Percentiles rank a stretch among this genome's conserved stretches.
Evolutionary conservation across 164 flowering plant species (phyloP).

Genomic region (Annona squamosa): DNA sequence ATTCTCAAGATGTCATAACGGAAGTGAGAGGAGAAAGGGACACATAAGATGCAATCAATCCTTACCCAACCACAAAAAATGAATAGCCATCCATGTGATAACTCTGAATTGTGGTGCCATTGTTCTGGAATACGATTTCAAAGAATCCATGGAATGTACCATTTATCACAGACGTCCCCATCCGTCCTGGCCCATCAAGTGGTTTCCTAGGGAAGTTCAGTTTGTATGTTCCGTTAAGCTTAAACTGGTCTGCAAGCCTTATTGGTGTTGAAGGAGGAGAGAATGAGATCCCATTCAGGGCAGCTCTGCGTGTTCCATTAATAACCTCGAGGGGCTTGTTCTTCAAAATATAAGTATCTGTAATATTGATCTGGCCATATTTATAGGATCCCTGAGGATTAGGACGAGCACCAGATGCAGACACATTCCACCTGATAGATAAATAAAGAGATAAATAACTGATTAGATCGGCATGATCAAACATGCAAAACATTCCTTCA

Average conservation of each 20-base stretch:
- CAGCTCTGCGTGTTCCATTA: conserved; percentile 38
- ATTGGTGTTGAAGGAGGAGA: conserved; percentile 49
- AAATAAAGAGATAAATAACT: neutral
- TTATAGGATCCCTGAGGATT: conserved; percentile 81
- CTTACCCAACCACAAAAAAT: conserved; percentile 76
- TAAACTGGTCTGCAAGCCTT: conserved; percentile 52
- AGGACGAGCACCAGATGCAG: conserved; percentile 83
- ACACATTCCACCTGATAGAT: conserved; percentile 40
- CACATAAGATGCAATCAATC: neutral
- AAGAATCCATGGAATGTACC: conserved; percentile 65
- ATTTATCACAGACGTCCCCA: conserved; percentile 52
- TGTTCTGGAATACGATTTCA: conserved; percentile 65
- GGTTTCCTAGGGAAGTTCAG: conserved; percentile 55
- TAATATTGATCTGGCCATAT: conserved; percentile 62
- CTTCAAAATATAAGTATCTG: conserved; percentile 36
- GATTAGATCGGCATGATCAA: neutral
- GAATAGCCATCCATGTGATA: conserved; percentile 72
- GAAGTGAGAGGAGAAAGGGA: neutral
- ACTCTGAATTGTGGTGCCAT: conserved; percentile 54
- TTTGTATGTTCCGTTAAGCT: conserved; percentile 51
- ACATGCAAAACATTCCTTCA: neutral
- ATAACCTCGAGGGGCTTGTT: conserved; percentile 38
- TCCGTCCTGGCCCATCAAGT: conserved; percentile 24
- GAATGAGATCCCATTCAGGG: conserved; percentile 63
- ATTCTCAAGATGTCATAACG: neutral